A percentile compares a stretch with the other conserved stretches of the same genome.
phyloP scores from a whole-genome alignment of 169 alveolate species.

The Plasmodium blacklocki region DNA sequence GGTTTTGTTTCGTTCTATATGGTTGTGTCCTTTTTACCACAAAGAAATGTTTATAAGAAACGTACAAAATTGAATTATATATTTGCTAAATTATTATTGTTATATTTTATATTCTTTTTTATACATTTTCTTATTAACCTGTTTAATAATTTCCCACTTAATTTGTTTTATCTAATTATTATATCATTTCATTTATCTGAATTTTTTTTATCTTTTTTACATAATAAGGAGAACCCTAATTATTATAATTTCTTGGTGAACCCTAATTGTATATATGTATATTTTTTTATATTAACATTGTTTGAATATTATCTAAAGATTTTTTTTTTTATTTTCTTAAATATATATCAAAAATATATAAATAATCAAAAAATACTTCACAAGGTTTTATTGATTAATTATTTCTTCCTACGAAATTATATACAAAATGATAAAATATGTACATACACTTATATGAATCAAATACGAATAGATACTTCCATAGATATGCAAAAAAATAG shows the following conservation, averaged over 20 bases:
- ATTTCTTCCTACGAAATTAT: constrained; percentile 39
- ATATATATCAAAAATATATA: constrained; percentile 24
- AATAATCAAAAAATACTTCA: constrained; percentile 12
- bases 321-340: constrained; percentile 26
- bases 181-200: constrained; percentile 60
- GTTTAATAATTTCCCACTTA: constrained; percentile 44
- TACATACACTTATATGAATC: constrained; percentile 28
- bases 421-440: constrained; percentile 13
- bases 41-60: constrained; percentile 37
- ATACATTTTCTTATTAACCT: constrained; percentile 41
- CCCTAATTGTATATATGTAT: constrained; percentile 45
- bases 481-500: no score
- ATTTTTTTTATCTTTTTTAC: constrained; percentile 47
- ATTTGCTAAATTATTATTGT: constrained; percentile 47
- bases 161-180: constrained; percentile 30
- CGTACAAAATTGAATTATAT: constrained; percentile 46
- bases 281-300: constrained; percentile 43
- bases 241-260: constrained; percentile 59
- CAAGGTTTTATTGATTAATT: constrained; percentile 28
- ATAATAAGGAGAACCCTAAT: constrained; percentile 43
- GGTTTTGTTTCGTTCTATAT: constrained; percentile 49
- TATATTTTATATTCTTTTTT: constrained; percentile 53
- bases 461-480: background rate
- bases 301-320: constrained; percentile 61
- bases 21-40: constrained; percentile 17